phyloP scores from a whole-genome alignment of 768 basidiomycete genomes.

The Mycena galopus region DNA sequence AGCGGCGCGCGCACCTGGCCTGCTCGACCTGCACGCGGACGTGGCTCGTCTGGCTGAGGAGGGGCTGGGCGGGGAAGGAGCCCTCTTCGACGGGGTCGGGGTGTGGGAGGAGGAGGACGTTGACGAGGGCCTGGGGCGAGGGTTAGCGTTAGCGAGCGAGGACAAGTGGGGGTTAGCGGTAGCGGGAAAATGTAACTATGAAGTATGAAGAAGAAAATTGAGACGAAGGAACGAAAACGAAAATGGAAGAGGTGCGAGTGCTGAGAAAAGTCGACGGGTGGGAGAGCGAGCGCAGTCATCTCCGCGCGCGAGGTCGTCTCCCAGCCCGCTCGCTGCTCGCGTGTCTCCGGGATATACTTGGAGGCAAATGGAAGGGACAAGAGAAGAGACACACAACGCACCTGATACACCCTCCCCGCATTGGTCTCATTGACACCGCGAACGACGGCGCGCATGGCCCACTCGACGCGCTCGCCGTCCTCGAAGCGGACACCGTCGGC shows the following conservation, averaged over 20 bases:
- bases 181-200: neutral
- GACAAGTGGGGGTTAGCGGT: too few relatives aligned
- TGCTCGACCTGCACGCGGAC: constrained; percentile 82
- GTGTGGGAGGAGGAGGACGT: constrained; percentile 73
- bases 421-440: constrained; percentile 73
- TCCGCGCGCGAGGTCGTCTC: too few relatives aligned
- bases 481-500: constrained; percentile 81
- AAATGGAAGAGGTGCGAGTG: too few relatives aligned
- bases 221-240: too few relatives aligned
- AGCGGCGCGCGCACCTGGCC: constrained; percentile 48
- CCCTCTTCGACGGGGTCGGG: constrained; percentile 66
- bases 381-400: constrained; percentile 38
- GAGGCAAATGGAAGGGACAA: neutral
- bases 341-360: too few relatives aligned
- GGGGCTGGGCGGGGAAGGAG: constrained; percentile 51
- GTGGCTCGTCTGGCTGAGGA: constrained; percentile 77
- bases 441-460: constrained; percentile 76
- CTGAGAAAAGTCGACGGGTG: too few relatives aligned
- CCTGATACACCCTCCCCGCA: constrained; percentile 85
- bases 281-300: too few relatives aligned
- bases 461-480: constrained; percentile 83
- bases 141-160: too few relatives aligned
- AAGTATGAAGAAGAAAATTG: too few relatives aligned
- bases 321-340: too few relatives aligned
- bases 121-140: constrained; percentile 69